Percentiles rank a stretch among this genome's conserved stretches.
Conservation (phyloP, 345 rosid genomes). For the Lumnitzera littorea region DNA sequence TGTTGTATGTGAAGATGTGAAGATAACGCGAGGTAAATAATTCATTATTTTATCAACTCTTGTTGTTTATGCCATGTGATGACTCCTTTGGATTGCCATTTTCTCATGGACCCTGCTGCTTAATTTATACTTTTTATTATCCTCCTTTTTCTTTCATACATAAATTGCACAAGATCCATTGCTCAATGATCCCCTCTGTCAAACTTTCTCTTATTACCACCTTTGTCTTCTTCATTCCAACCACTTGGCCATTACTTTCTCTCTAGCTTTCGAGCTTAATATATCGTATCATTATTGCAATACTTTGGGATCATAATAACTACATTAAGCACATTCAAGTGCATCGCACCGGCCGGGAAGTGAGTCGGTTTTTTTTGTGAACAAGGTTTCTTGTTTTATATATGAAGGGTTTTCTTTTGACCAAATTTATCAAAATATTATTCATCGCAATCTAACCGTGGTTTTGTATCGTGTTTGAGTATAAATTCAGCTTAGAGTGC, state of each 20-base stretch:
- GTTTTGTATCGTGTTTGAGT: too few relatives aligned
- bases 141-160: slow-evolving; percentile 21
- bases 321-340: too few relatives aligned
- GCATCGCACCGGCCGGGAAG: too few relatives aligned
- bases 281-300: too few relatives aligned
- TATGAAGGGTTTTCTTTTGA: too few relatives aligned
- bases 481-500: too few relatives aligned
- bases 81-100: slow-evolving; percentile 29
- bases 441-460: too few relatives aligned
- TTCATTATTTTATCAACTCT: slow-evolving; percentile 27
- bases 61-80: slow-evolving; percentile 81
- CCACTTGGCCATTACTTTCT: not conserved
- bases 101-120: slow-evolving; percentile 28
- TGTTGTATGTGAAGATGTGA: slow-evolving; percentile 8
- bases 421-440: too few relatives aligned
- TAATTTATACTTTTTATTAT: slow-evolving; percentile 26
- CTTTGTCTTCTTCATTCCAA: not conserved
- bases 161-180: slow-evolving; percentile 24
- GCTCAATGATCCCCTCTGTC: slow-evolving; percentile 11
- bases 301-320: too few relatives aligned
- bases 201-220: slow-evolving; percentile 5
- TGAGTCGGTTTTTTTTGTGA: too few relatives aligned
- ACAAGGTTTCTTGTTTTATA: too few relatives aligned
- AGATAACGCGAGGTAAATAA: slow-evolving; percentile 17
- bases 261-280: too few relatives aligned